Percentiles rank a stretch among this genome's conserved stretches.
These are phyloP conservation scores for Globisporangium orthogonon DNA, from an alignment of 352 stramenopile species.

Conservation along the genomic window DNA sequence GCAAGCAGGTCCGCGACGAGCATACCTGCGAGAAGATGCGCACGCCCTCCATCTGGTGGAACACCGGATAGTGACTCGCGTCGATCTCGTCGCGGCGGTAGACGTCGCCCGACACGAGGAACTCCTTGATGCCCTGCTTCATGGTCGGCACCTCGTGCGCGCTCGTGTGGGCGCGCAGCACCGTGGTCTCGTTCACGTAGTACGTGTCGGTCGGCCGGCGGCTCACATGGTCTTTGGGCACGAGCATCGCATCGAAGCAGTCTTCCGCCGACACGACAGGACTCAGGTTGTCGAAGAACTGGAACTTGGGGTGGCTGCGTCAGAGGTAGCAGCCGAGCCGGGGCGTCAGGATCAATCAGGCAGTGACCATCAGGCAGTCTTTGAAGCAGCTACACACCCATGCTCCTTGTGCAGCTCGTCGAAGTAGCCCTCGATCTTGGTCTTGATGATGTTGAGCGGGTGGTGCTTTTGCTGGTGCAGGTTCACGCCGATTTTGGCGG, in stretches of 20 bases:
- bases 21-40: conserved; percentile 89
- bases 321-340: neutral
- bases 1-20: too few relatives aligned
- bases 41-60: conserved; percentile 99
- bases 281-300: conserved; percentile 81
- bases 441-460: conserved; percentile 92
- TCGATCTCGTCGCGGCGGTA: conserved; percentile 99
- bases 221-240: conserved; percentile 87
- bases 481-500: conserved; percentile 85
- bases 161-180: conserved; percentile 88
- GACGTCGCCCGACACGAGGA: conserved; percentile 93
- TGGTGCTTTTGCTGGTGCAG: conserved; percentile 82
- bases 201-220: conserved; percentile 87
- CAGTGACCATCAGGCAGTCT: too few relatives aligned
- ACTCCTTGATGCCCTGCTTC: conserved; percentile 82
- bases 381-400: conserved; percentile 19
- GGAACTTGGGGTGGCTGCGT: conserved; percentile 63
- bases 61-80: conserved; percentile 97
- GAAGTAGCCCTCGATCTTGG: conserved; percentile 90
- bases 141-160: conserved; percentile 93
- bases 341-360: neutral
- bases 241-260: conserved; percentile 91
- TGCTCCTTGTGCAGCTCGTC: conserved; percentile 56
- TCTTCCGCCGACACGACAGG: conserved; percentile 85
- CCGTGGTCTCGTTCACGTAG: conserved; percentile 78